These are phyloP conservation scores for Nothomitra cinnamomea DNA, from an alignment of 2,329 filamentous ascomycete genomes.

Conservation along the genomic window DNA sequence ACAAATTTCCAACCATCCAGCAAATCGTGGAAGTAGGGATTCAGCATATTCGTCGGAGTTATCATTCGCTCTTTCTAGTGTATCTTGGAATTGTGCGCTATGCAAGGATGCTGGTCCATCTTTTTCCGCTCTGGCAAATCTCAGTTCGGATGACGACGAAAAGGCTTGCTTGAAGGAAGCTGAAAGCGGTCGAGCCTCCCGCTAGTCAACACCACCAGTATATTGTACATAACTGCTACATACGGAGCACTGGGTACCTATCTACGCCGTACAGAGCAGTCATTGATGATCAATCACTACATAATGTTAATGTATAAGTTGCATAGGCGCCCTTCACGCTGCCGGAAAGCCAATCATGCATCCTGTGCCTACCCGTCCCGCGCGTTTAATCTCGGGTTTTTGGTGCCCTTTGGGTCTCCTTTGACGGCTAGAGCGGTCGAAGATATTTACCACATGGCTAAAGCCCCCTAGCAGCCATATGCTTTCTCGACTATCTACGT, in stretches of 20 bases:
- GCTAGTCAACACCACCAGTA: not conserved
- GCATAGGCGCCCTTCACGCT: not conserved
- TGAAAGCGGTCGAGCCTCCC: too few species aligned
- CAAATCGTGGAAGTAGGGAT: too few species aligned
- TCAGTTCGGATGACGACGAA: too few species aligned
- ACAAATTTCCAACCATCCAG: too few species aligned
- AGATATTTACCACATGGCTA: not conserved
- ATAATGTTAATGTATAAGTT: not conserved
- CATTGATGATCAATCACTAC: not conserved
- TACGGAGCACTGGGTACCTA: not conserved
- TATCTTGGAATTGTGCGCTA: too few species aligned
- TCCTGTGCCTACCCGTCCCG: slow-evolving; percentile 1
- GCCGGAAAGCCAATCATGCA: not conserved
- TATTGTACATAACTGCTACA: not conserved
- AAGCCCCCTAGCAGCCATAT: not conserved
- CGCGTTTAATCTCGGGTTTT: slow-evolving; percentile 3
- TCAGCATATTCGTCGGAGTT: too few species aligned
- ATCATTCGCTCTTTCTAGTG: too few species aligned
- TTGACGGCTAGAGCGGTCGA: not conserved
- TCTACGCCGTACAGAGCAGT: not conserved
- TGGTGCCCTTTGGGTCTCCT: not conserved
- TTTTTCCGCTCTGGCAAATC: too few species aligned
- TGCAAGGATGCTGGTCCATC: too few species aligned
- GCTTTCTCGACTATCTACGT: too few species aligned
- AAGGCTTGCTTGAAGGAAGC: too few species aligned